Base-by-base conservation (phyloP, 1,284 basidiomycete species). In the Malassezia vespertilionis region DNA sequence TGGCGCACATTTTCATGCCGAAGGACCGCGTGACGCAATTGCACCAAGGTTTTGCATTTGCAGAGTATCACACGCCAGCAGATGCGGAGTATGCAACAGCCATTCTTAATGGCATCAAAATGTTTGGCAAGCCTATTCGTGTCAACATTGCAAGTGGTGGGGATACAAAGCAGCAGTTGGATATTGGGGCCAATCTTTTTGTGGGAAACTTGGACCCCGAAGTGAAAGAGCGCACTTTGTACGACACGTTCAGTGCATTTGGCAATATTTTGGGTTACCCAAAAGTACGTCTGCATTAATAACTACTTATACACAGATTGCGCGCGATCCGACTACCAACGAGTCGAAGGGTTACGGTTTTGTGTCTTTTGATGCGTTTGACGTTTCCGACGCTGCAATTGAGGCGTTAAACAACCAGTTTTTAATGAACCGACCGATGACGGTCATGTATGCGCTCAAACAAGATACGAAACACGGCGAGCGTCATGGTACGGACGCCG, bases 101-200 rank as follows among this genome's bases (percentile, higher is more conserved):
- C 76, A 95, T 96, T 65, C 91, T 97, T 89, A 96, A 97, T 72
- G 91, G 96, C 76, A 95, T 97, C 72, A 97, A 97, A 74, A 75
- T 97, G 40, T 97, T 86, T 78, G 91, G 93, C 33, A 96, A 96
- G 71, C 91, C 91, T 26, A 93, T 97, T 53, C 79, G 91, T 58
- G 90, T 97, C 60, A 95, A 95, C 78, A 95, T 93, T 82, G 86
- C 85, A 57, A 69, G 80, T 73, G 87, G 86, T 41, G 88, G 93
- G 73, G 37, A 39, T 26, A 39, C 37, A 10, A 87, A 91, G 75
- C 95, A 95, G 72, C 88, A 93, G 74, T 78, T 96, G 33, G 93
- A 97, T 64, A 89, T 97, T 40, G 91, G 93, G 37, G 91, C 91
- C 14, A 96, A 97, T 72, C 75, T 96, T 39, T 97, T 96, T 69